Evolutionary conservation across 495 filamentous ascomycete genomes (phyloP).

Genomic region (Neurospora sp.): DNA sequence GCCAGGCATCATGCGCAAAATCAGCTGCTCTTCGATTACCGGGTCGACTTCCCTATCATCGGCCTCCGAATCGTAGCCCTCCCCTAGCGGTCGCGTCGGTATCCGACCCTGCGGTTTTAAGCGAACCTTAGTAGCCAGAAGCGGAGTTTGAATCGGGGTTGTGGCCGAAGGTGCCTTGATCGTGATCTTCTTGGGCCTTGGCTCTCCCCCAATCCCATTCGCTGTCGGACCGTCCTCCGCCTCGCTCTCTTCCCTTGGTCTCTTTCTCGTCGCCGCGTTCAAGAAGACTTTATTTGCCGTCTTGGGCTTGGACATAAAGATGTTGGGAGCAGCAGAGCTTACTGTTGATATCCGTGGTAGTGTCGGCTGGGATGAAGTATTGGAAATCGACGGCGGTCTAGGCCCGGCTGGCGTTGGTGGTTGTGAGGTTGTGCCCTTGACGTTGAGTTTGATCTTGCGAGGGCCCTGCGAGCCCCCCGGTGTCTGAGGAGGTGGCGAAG

Average conservation of each 20-base stretch:
- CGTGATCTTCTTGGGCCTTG: conserved; percentile 30
- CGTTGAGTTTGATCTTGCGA: conserved; percentile 42
- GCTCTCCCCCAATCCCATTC: conserved; percentile 14
- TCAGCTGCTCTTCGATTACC: conserved; percentile 73
- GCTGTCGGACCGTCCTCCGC: conserved; percentile 30
- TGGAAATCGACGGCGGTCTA: conserved; percentile 6
- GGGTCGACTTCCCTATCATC: conserved; percentile 84
- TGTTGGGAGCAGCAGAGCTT: conserved; percentile 9
- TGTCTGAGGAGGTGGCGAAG: conserved; percentile 20
- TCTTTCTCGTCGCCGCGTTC: conserved; percentile 31
- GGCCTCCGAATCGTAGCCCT: conserved; percentile 95
- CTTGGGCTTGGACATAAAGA: conserved; percentile 38
- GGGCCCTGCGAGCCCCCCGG: conserved; percentile 23
- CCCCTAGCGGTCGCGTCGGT: conserved; percentile 58
- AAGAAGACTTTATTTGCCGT: conserved; percentile 30
- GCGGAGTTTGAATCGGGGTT: background rate
- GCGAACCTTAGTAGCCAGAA: conserved; percentile 14
- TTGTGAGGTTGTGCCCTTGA: conserved; percentile 29
- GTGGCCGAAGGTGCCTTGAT: conserved; percentile 11
- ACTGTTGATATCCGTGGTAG: background rate
- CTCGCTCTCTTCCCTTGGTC: conserved; percentile 29
- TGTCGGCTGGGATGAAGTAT: background rate
- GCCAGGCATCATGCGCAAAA: conserved; percentile 80
- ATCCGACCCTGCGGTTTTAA: conserved; percentile 38
- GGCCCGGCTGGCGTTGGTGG: conserved; percentile 35